Percentiles rank a stretch among this genome's conserved stretches.
Evolutionary conservation across 768 basidiomycete genomes (phyloP).

Genomic region (Trametes coccinea): DNA sequence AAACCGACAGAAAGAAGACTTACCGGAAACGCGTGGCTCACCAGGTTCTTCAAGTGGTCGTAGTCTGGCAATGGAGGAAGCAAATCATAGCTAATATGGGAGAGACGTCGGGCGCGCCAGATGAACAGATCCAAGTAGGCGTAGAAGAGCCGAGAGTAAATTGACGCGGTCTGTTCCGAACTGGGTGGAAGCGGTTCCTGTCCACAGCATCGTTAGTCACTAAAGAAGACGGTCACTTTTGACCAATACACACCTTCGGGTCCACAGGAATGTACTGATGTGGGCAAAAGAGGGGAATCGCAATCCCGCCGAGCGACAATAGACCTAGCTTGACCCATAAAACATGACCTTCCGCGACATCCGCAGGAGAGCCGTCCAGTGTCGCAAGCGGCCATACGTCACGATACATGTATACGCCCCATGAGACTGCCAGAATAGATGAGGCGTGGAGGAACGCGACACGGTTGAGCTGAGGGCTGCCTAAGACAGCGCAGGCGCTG

Average conservation of each 20-base stretch:
- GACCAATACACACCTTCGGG: constrained; percentile 29
- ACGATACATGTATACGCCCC: constrained; percentile 39
- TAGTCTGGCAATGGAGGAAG: constrained; percentile 36
- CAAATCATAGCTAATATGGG: constrained; percentile 31
- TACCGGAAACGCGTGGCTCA: not conserved
- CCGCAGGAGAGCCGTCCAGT: constrained; percentile 34
- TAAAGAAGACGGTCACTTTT: not conserved
- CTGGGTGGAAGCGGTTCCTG: constrained; percentile 25
- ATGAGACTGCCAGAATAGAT: constrained; percentile 35
- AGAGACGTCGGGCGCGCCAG: constrained; percentile 27
- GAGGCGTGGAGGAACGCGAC: constrained; percentile 35
- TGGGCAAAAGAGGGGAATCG: constrained; percentile 42
- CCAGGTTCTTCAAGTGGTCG: constrained; percentile 30
- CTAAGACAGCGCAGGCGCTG: not conserved
- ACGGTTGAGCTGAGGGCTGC: constrained; percentile 26
- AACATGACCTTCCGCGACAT: constrained; percentile 31
- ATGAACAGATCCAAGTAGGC: constrained; percentile 36
- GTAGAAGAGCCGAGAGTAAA: constrained; percentile 39
- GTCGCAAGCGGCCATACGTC: constrained; percentile 43
- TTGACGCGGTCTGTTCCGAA: constrained; percentile 47
- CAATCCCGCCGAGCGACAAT: constrained; percentile 35
- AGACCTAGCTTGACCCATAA: constrained; percentile 41
- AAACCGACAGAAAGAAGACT: not conserved
- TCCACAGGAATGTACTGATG: constrained; percentile 43
- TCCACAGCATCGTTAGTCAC: not conserved